A percentile compares a stretch with the other conserved stretches of the same genome.
Conservation (phyloP, 1,284 basidiomycete species). For the Ustilago curta region DNA sequence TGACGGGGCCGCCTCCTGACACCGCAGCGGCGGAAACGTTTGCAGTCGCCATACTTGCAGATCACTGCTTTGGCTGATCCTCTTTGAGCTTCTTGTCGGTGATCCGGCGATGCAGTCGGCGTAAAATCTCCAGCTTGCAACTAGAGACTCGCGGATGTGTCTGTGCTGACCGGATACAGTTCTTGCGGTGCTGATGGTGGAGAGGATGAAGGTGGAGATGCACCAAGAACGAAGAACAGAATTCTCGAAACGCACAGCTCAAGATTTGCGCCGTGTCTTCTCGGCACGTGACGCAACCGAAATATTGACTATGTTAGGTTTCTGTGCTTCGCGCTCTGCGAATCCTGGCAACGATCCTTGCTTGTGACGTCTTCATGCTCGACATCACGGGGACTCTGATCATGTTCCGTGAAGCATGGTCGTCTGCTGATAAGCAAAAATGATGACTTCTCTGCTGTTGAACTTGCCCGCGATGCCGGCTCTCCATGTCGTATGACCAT, state of each 20-base stretch:
- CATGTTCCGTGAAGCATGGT: neutral
- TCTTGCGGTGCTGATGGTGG: constrained; percentile 8
- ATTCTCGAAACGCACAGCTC: constrained; percentile 8
- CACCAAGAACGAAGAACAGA: constrained; percentile 1
- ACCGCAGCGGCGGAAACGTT: constrained; percentile 27
- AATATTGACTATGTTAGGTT: neutral
- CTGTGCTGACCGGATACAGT: constrained; percentile 4
- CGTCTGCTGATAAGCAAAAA: neutral
- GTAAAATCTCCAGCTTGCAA: neutral
- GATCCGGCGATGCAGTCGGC: neutral
- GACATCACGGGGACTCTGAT: neutral
- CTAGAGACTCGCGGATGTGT: neutral
- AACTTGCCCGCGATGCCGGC: too few relatives aligned
- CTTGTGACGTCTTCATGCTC: neutral
- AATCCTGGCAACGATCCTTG: too few relatives aligned
- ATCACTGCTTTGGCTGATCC: neutral
- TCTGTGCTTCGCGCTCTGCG: too few relatives aligned
- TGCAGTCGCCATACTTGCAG: constrained; percentile 32
- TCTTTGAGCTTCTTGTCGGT: neutral
- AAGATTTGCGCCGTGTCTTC: constrained; percentile 10
- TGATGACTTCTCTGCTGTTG: too few relatives aligned
- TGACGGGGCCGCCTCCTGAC: constrained; percentile 37
- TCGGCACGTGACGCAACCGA: neutral
- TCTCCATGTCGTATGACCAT: too few relatives aligned
- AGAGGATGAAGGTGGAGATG: constrained; percentile 5